Base-by-base conservation (phyloP, 2,329 filamentous ascomycete species). In the Fusarium mundagurra region DNA sequence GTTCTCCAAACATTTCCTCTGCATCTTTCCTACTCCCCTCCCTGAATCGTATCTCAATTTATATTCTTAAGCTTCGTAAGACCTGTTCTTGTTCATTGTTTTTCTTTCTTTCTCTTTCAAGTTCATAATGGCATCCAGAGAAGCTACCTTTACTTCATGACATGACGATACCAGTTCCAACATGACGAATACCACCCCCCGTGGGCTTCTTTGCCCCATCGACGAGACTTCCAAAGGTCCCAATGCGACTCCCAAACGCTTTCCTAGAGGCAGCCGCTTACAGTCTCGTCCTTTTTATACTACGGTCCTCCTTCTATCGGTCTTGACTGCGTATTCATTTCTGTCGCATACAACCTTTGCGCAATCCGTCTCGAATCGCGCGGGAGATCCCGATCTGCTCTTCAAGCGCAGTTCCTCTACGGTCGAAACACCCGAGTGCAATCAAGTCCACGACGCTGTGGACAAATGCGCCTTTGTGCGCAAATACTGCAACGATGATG, bases 391-490 rank as follows among this genome's bases (percentile, higher is more conserved):
- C 58, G 53, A 70, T 36, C 63, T 71, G 33, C 64, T 81, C 59
- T 69, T 79, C 65, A 74, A 75, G 69, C 78, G 81, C 66, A 77
- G 73, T 57, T 68, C 69, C 66, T 48, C 71, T 41, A n/a, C 77
- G 50, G 78, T 55, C 51, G 51, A 79, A 54, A 75, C 83, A 55
- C 78, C 76, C 48, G 84, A 95, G 85, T 99, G 96, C 81, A 92
- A 92, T 68, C 85, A 93, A 39, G 94, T 99, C 63, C 94, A 96
- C 82, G 84, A 89, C 54, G 92, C 91, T 60, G 80, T 86, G 68
- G 93, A 99, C 81, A 91, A 98, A 84, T 99, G 96, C 85, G 91
- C 91, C 76, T 98, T 96, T 83, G 91, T 98, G 66, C 90, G 88
- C 75, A 86, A 88, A 64, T 93, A 98, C 82, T 99, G 96, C 82